Conservation (phyloP, 2,329 filamentous ascomycete genomes). For the Pseudodiploospora longispora region DNA sequence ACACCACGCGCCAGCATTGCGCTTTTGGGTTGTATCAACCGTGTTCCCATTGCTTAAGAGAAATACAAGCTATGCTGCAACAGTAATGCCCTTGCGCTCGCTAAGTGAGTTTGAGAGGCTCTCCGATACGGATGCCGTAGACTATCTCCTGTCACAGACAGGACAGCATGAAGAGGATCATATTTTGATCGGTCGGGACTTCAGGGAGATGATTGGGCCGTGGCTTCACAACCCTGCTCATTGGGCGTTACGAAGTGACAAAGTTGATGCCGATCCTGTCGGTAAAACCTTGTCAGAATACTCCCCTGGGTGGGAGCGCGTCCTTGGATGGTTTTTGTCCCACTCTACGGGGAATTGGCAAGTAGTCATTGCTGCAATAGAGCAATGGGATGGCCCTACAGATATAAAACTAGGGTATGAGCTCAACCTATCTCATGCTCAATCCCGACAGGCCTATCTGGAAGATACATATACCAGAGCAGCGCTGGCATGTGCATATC, state of each 20-base stretch:
- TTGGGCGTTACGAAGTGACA: slow-evolving; percentile 30
- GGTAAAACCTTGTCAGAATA: slow-evolving; percentile 20
- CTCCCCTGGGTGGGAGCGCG: slow-evolving; percentile 59
- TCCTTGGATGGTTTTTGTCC: slow-evolving; percentile 58
- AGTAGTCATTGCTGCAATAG: slow-evolving; percentile 53
- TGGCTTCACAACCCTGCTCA: slow-evolving; percentile 62
- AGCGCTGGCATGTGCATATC: slow-evolving; percentile 59
- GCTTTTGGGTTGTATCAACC: slow-evolving; percentile 60
- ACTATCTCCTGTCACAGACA: slow-evolving; percentile 53
- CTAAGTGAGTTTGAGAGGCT: slow-evolving; percentile 57
- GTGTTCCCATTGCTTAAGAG: slow-evolving; percentile 61
- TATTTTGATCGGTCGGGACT: slow-evolving; percentile 49
- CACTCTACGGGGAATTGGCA: slow-evolving; percentile 54
- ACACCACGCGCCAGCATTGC: slow-evolving; percentile 49
- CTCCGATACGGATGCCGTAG: slow-evolving; percentile 49
- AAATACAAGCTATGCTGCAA: slow-evolving; percentile 61
- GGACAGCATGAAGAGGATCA: slow-evolving; percentile 31
- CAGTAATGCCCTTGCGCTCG: slow-evolving; percentile 38
- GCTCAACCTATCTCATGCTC: slow-evolving; percentile 48
- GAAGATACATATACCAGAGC: slow-evolving; percentile 59
- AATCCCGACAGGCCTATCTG: slow-evolving; percentile 51
- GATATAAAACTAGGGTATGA: slow-evolving; percentile 62
- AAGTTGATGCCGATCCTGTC: slow-evolving; percentile 5
- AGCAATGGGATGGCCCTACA: slow-evolving; percentile 65
- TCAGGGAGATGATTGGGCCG: slow-evolving; percentile 61